Percentiles rank a stretch among this genome's conserved stretches.
phyloP scores from a whole-genome alignment of 805 yeast species.

The Candida corydali region DNA sequence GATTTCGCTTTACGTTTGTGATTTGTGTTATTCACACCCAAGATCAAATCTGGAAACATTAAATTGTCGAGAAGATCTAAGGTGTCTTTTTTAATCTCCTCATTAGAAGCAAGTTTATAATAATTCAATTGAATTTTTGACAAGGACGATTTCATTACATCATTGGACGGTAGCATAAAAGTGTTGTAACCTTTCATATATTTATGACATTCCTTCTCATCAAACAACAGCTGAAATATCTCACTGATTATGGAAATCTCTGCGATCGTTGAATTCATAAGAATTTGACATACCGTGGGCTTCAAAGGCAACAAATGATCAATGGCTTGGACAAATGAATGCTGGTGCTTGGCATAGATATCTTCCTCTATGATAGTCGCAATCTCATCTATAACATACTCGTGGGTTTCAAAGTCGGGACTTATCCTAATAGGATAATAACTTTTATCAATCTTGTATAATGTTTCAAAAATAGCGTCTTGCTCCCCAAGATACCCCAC shows the following conservation, averaged over 20 bases:
- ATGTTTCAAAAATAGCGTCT: constrained; percentile 27
- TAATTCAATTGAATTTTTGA: constrained; percentile 24
- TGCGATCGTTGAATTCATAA: constrained; percentile 16
- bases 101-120: constrained; percentile 26
- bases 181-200: constrained; percentile 25
- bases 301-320: constrained; percentile 39
- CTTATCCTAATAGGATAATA: constrained; percentile 20
- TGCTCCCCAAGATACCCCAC: constrained; percentile 24
- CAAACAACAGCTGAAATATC: constrained; percentile 26
- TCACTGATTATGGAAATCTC: constrained; percentile 22
- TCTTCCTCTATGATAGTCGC: constrained; percentile 55
- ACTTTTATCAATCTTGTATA: constrained; percentile 15
- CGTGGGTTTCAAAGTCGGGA: constrained; percentile 21
- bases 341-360: constrained; percentile 55
- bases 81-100: constrained; percentile 28
- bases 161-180: constrained; percentile 33
- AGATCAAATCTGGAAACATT: constrained; percentile 22
- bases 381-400: constrained; percentile 39
- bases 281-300: constrained; percentile 31
- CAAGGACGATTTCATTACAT: constrained; percentile 19
- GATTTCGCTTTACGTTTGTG: background rate
- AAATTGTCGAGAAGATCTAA: constrained; percentile 21
- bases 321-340: constrained; percentile 65
- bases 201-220: constrained; percentile 22
- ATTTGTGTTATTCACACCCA: constrained; percentile 27